Evolutionary conservation across 2,329 filamentous ascomycete species (phyloP), one percentile per base, ranked within the genome.

Genomic region (Xylariaceae sp.): DNA sequence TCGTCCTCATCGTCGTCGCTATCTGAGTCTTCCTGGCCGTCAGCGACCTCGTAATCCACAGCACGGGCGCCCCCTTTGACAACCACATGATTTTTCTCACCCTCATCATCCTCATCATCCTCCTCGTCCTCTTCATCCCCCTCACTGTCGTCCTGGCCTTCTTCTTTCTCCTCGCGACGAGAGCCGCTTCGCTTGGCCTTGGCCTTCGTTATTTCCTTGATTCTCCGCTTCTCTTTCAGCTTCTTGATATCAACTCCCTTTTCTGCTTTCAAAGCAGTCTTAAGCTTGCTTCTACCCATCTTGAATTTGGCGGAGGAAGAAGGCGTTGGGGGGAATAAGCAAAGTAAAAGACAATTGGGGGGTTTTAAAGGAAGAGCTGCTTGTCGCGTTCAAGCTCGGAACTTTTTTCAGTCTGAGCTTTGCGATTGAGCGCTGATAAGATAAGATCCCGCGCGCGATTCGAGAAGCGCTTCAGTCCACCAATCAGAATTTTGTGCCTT

Each of bases 1-100:
- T 57, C 54, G 2, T 83, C 53, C 32, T 61, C 64, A 6, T 64
- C 64, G 8, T 59, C 60, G 9, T 63, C 61, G 3, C 62, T 63
- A 5, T 64, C 63, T 1, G 19, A 19, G 19, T 64, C 61, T 63
- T 72, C 39, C 11, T 64, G 64, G 44, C 60, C 59, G 27, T 64
- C 61, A 30, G 66, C 55, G 29, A 57, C 56, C 11, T 62, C 60
- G n/a, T 65, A 62, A 19, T 63, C 67, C 45, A 62, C 62, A 51
- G 68, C 58, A 3, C 60, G 57, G 3, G 62, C 63, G 9, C 63
- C 63, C 6, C 60, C 63, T 26, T 64, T 61, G 3, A 45, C 46
- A 3, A 63, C 60, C 1, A 64, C 63, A 12, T 64, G 62, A 0
- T 55, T 56, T 26, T 56, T 47, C 6, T 55, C 51, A 4, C 55